Conservation (phyloP, 73 alveolate genomes). For the Urostyla sp. region DNA sequence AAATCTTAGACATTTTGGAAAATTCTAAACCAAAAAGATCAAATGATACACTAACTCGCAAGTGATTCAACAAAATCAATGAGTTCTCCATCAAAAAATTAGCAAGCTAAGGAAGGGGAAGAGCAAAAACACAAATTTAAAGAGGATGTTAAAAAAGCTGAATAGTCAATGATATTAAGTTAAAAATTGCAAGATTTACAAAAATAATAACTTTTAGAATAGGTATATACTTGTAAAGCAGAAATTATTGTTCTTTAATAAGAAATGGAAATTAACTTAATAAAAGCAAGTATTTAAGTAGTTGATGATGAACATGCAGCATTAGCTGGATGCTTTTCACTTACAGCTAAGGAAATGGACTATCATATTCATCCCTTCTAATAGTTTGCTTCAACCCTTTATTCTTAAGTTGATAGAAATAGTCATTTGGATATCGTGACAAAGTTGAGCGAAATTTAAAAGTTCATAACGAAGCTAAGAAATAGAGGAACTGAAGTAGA, state of each 20-base stretch:
- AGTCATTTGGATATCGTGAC: constrained; percentile 74
- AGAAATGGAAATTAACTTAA: constrained; percentile 52
- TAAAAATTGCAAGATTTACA: constrained; percentile 10
- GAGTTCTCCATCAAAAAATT: neutral
- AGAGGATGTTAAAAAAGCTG: constrained; percentile 7
- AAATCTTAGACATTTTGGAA: constrained; percentile 61
- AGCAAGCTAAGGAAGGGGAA: neutral
- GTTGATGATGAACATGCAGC: constrained; percentile 61
- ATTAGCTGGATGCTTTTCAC: constrained; percentile 42
- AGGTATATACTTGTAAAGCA: constrained; percentile 48
- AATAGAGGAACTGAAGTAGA: constrained; percentile 79
- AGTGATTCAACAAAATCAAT: neutral
- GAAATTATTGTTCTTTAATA: constrained; percentile 50
- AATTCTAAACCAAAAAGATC: constrained; percentile 53
- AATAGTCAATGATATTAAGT: constrained; percentile 2
- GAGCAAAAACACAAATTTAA: neutral
- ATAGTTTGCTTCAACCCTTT: constrained; percentile 66
- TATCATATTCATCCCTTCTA: constrained; percentile 68
- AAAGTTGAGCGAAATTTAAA: constrained; percentile 67
- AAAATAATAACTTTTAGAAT: constrained; percentile 14
- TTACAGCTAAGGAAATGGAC: constrained; percentile 30
- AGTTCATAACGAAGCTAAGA: constrained; percentile 63
- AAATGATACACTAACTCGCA: neutral
- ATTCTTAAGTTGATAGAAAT: constrained; percentile 56
- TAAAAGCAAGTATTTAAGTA: constrained; percentile 41